Base-by-base conservation (phyloP, 139 green algal species). In the Desmodesmus armatus region DNA sequence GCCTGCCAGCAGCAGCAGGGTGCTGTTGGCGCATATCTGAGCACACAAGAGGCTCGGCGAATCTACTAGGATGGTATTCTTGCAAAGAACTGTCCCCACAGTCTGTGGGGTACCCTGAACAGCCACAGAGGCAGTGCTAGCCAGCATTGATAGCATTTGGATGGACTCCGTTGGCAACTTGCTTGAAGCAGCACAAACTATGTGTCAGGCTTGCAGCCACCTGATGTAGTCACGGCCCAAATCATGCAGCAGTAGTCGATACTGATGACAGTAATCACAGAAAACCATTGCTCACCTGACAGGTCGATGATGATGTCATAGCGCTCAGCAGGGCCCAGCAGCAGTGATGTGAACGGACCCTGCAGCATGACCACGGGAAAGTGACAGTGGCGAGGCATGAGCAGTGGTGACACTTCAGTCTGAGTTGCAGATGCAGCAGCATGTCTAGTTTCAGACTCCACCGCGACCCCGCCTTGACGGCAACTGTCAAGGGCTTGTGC, bases 291-390 rank as follows among this genome's bases (percentile, higher is more conserved):
- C n/a, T n/a, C n/a, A n/a, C n/a, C n/a, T n/a, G 75, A 71, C 40
- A 84, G 76, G 62, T 84, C 78, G 25, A 84, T 19, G 40, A 84
- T 63, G 25, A 84, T 9, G 29, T 84, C 78, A 47, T 84, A 84
- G 2, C 78, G n/a, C 58, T 84, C 78, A 37, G 78, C 78, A 15
- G 78, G 60, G 25, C 78, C 78, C 60, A 84, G 9, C 40, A 84
- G 62, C n/a, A 84, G 3, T 19, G 21, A 27, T 29, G 15, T 62
- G 41, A 21, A n/a, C 2, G 49, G 35, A 0, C 47, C 62, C n/a
- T n/a, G n/a, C n/a, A n/a, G n/a, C n/a, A n/a, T n/a, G n/a, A n/a
- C n/a, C n/a, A n/a, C n/a, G n/a, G n/a, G n/a, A n/a, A n/a, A n/a
- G n/a, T n/a, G n/a, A n/a, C n/a, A n/a, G n/a, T n/a, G n/a, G n/a